Conservation (phyloP, 257 asterid genomes). For the Pogostemon cablin region DNA sequence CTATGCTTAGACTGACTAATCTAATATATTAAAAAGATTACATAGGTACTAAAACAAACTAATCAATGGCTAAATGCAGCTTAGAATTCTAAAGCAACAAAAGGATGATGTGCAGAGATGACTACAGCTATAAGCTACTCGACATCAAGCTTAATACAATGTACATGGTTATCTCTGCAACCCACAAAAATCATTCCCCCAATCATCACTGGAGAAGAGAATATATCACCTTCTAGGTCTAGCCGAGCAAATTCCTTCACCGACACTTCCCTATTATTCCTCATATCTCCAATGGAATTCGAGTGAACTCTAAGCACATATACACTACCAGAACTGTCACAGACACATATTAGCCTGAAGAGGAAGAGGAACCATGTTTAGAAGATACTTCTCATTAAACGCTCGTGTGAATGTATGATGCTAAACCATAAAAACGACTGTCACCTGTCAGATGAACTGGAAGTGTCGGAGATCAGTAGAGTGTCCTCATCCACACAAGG, state of each 20-base stretch:
- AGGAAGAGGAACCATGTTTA: slow-evolving; percentile 16
- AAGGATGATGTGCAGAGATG: too few species aligned
- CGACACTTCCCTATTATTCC: slow-evolving; percentile 27
- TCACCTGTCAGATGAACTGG: slow-evolving; percentile 56
- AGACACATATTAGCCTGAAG: slow-evolving; percentile 72
- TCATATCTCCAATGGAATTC: slow-evolving; percentile 32
- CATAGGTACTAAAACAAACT: too few species aligned
- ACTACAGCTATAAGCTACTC: background rate
- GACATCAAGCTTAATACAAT: slow-evolving; percentile 55
- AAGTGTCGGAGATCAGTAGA: slow-evolving; percentile 39
- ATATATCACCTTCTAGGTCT: slow-evolving; percentile 74
- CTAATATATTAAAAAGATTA: too few species aligned
- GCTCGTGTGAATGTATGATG: background rate
- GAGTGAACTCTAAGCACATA: slow-evolving; percentile 49
- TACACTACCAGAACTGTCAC: slow-evolving; percentile 77
- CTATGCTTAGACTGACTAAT: too few species aligned
- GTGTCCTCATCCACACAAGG: slow-evolving; percentile 72
- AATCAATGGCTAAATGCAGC: too few species aligned
- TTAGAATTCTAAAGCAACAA: too few species aligned
- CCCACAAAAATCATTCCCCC: slow-evolving; percentile 85
- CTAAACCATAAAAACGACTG: background rate
- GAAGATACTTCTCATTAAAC: background rate
- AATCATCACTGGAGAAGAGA: slow-evolving; percentile 95
- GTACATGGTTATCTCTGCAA: slow-evolving; percentile 74
- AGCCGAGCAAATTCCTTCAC: slow-evolving; percentile 69